Evolutionary conservation across 2,329 filamentous ascomycete genomes (phyloP), one percentile per base, ranked within the genome.

Genomic region (Cordyceps javanica): DNA sequence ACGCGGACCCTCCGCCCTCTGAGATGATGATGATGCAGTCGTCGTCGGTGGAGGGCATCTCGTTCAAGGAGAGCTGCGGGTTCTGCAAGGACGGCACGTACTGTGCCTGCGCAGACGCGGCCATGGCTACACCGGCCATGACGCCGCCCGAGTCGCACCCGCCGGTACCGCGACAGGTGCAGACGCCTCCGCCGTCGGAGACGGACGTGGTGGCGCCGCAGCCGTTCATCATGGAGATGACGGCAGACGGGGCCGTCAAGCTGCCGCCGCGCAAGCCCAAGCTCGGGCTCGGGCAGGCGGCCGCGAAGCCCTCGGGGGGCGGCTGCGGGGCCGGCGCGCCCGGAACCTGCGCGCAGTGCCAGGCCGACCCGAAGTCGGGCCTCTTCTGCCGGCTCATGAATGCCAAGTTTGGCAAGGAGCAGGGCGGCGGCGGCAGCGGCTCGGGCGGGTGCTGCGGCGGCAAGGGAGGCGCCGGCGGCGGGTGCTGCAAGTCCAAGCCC

Each of bases 31-130:
- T 69, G 21, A 67, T 71, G n/a, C 75, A 72, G 50, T 62, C 72
- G 10, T 69, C 74, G 19, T 67, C 74, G 2, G 59, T 69, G 41
- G 68, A 67, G 39, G 59, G 66, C 19, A 70, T 80, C 42, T 73
- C 76, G 11, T 76, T 81, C 5, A 80, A 83, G 61, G 89, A 93
- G 64, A 81, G 83, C 21, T 94, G 90, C 69, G 90, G 90, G 7
- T 94, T 94, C 73, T 94, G 90, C 72, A 83, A 87, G 61, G 88
- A 92, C 60, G 89, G 88, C 5, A 91, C 87, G 0, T 90, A 90
- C 64, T 94, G 90, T 67, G 85, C 91, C 62, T 94, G 90, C 70
- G 89, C 89, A 25, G 89, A 92, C 62, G 72, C 75, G 21, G 72
- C 75, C 25, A 68, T 75, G 60, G 70, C 68, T 10, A 72, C 70